A percentile compares a stretch with the other conserved stretches of the same genome.
Conservation (phyloP, 768 basidiomycete genomes). For the Roridomyces roridus region DNA sequence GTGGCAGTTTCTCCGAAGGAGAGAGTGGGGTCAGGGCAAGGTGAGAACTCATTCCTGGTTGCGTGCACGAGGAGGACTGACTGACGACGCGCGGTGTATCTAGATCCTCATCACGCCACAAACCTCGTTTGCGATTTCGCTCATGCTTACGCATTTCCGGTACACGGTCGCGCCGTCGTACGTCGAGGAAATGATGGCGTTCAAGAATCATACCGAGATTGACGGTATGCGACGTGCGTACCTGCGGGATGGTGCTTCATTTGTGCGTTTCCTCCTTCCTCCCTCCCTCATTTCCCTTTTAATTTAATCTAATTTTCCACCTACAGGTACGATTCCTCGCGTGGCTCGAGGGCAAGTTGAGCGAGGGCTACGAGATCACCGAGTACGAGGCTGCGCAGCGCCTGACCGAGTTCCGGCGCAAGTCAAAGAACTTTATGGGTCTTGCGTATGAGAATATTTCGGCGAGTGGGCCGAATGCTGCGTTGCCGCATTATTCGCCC, state of each 20-base stretch:
- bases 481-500: constrained; percentile 92
- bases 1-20: constrained; percentile 77
- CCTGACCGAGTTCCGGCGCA: constrained; percentile 75
- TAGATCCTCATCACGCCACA: constrained; percentile 76
- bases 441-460: constrained; percentile 91
- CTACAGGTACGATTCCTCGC: constrained; percentile 83
- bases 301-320: constrained; percentile 9
- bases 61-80: not conserved
- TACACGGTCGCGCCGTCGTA: constrained; percentile 76
- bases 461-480: constrained; percentile 90
- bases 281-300: constrained; percentile 2
- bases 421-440: constrained; percentile 78
- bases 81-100: constrained; percentile 2
- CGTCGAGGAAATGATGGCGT: constrained; percentile 78
- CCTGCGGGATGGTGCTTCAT: constrained; percentile 87
- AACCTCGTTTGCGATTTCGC: constrained; percentile 82
- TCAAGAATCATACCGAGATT: constrained; percentile 90
- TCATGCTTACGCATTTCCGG: constrained; percentile 84
- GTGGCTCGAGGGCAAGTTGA: constrained; percentile 86
- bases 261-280: constrained; percentile 52
- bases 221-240: constrained; percentile 86
- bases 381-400: constrained; percentile 93
- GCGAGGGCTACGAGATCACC: constrained; percentile 79
- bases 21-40: constrained; percentile 84
- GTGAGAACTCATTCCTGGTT: constrained; percentile 37